A percentile compares a stretch with the other conserved stretches of the same genome.
Evolutionary conservation across 306 rosid species (phyloP).

Genomic region (Bauhinia variegata): DNA sequence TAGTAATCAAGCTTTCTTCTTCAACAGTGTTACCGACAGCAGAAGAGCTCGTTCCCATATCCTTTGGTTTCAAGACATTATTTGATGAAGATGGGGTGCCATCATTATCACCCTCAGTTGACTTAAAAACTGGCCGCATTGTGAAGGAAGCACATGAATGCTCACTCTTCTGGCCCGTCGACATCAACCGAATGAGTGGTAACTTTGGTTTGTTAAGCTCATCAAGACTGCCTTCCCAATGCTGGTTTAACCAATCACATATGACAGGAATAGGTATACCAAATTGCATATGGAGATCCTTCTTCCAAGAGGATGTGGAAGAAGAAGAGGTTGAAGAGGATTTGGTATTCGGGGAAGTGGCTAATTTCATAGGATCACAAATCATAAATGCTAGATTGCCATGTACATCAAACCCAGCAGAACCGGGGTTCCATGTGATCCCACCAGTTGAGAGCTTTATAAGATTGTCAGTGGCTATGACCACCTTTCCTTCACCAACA

Average conservation of each 20-base stretch:
- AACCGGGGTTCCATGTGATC: slow-evolving; percentile 80
- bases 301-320: slow-evolving; percentile 80
- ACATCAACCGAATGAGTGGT: slow-evolving; percentile 89
- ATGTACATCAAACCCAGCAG: slow-evolving; percentile 91
- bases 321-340: slow-evolving; percentile 84
- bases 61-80: slow-evolving; percentile 45
- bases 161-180: slow-evolving; percentile 82
- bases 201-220: slow-evolving; percentile 93
- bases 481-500: slow-evolving; percentile 93
- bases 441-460: slow-evolving; percentile 91
- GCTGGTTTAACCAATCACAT: slow-evolving; percentile 97
- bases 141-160: slow-evolving; percentile 91
- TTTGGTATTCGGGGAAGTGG: slow-evolving; percentile 88
- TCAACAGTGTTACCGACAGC: slow-evolving; percentile 57
- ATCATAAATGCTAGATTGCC: slow-evolving; percentile 97
- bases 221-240: slow-evolving; percentile 98
- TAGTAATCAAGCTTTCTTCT: slow-evolving; percentile 56
- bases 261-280: slow-evolving; percentile 91
- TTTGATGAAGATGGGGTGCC: slow-evolving; percentile 81
- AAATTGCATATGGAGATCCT: slow-evolving; percentile 85
- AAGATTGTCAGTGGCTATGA: slow-evolving; percentile 94
- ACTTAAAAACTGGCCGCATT: slow-evolving; percentile 78
- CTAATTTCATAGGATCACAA: slow-evolving; percentile 97
- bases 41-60: slow-evolving; percentile 62
- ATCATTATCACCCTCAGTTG: slow-evolving; percentile 64